phyloP scores from a whole-genome alignment of 345 rosid species.

The Melastoma malabathricum region DNA sequence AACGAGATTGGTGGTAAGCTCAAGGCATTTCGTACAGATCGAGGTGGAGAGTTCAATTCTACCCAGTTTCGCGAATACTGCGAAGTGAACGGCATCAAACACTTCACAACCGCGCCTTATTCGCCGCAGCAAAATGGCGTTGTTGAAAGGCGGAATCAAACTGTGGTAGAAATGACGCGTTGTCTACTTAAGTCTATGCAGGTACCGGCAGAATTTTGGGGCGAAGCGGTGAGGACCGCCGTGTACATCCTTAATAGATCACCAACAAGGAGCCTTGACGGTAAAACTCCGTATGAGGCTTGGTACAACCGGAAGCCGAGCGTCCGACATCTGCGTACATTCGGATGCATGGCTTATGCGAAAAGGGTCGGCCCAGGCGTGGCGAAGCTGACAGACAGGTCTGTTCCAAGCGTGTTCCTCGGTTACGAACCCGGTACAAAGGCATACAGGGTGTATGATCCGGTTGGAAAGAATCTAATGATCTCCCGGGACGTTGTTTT shows the following conservation, averaged over 20 bases:
- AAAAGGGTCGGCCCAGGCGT: too few relatives aligned
- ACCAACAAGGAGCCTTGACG: background rate
- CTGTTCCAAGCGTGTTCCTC: background rate
- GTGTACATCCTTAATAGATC: background rate
- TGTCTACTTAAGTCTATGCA: background rate
- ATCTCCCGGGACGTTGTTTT: background rate
- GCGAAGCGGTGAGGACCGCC: slow-evolving; percentile 2
- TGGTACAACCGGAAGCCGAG: background rate
- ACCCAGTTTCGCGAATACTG: background rate
- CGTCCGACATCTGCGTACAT: background rate
- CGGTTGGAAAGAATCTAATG: background rate
- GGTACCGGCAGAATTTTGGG: slow-evolving; percentile 3
- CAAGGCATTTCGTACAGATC: background rate
- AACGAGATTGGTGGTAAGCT: background rate
- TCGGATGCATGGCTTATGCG: slow-evolving; percentile 1
- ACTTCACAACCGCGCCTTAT: background rate
- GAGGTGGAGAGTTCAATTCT: slow-evolving; percentile 3
- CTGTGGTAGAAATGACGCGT: background rate
- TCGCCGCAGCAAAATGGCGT: slow-evolving; percentile 13
- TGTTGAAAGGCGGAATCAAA: slow-evolving; percentile 4
- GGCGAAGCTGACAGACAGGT: background rate
- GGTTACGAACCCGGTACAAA: slow-evolving; percentile 1
- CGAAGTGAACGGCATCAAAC: background rate
- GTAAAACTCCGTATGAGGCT: background rate
- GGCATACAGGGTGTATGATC: slow-evolving; percentile 2